Evolutionary conservation across 2,329 filamentous ascomycete genomes (phyloP).

Genomic region (Fusarium musae): DNA sequence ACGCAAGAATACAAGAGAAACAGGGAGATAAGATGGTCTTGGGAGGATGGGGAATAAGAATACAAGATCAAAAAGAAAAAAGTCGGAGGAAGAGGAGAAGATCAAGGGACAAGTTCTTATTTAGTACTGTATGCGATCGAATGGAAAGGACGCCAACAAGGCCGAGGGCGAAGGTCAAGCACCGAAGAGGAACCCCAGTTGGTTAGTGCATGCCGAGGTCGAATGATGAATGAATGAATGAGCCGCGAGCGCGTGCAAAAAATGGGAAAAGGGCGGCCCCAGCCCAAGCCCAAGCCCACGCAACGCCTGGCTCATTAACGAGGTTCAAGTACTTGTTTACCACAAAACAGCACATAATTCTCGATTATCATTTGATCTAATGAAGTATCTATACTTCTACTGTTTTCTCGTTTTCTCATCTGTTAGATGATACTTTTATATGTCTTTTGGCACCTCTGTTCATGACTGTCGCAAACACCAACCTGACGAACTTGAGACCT

Average conservation of each 20-base stretch:
- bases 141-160: conserved; percentile 38
- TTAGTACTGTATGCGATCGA: conserved; percentile 10
- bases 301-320: neutral
- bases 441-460: neutral
- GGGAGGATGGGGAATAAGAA: conserved; percentile 6
- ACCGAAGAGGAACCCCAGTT: conserved; percentile 8
- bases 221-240: conserved; percentile 13
- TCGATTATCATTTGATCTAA: neutral
- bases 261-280: neutral
- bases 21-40: conserved; percentile 12
- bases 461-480: conserved; percentile 4
- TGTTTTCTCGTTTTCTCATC: neutral
- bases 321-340: neutral
- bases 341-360: accelerated
- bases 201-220: conserved; percentile 36
- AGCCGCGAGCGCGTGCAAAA: conserved; percentile 28
- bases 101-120: conserved; percentile 42
- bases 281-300: too few species aligned
- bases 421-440: neutral
- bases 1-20: conserved; percentile 24
- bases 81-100: conserved; percentile 19
- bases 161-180: conserved; percentile 38
- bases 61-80: conserved; percentile 28
- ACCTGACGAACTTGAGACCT: conserved; percentile 4
- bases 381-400: neutral